Base-by-base conservation (phyloP, 2,329 filamentous ascomycete genomes). In the Biscogniauxia marginata region DNA sequence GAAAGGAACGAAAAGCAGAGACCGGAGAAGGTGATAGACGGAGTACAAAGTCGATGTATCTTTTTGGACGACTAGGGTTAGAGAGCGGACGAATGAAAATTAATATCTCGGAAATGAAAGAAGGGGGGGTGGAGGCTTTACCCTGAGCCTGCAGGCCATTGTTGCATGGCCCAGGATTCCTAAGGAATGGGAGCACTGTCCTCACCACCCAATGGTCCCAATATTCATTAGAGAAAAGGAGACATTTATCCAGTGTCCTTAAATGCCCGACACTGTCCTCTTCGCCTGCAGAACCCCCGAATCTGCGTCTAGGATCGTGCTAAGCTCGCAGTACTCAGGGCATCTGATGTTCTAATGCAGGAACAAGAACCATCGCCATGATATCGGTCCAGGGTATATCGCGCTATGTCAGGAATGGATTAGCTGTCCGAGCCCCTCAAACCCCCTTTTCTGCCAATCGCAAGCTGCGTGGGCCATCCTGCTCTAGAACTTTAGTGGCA, bases 71-170 rank as follows among this genome's bases (percentile, higher is more conserved):
- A 39, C 64, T 52, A 51, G 62, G 63, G 49, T 59, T 52, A 64
- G 52, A 59, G 59, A 67, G 62, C 59, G 54, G 58, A 63, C 69
- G 67, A 71, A 71, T 71, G 57, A 68, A 52, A 67, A 57, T 53
- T 61, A 62, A 67, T 66, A 65, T 65, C 58, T 63, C 63, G 65
- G 68, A 70, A 71, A 70, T 70, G 67, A 70, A 61, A 54, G 66
- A 67, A 70, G 65, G 69, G 67, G 66, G 62, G 58, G 67, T 69
- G 67, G 67, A 59, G 65, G 51, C 55, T 53, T 23, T 54, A 21
- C 48, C 49, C 52, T 53, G 25, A 22, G 18, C 44, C 44, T 46
- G 44, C 44, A 46, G 44, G n/a, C 44, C 44, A 5, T 46, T 20
- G 44, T 52, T 45, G 20, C 55, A 63, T 24, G 54, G 52, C 52